phyloP scores from a whole-genome alignment of 108 stramenopile genomes.

The Discostella stelligeroides region DNA sequence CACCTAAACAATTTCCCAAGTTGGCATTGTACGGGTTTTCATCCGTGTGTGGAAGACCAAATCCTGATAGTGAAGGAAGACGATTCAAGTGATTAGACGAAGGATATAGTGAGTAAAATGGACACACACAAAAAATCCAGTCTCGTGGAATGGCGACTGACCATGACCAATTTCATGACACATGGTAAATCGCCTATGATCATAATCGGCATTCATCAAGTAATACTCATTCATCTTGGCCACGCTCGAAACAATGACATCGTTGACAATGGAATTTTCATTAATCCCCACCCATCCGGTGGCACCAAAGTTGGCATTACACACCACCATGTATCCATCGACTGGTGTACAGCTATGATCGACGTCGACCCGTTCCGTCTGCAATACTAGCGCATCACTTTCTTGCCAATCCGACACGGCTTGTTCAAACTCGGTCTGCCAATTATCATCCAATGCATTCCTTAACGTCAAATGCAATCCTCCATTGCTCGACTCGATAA shows the following conservation, averaged over 20 bases:
- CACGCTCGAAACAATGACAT: slow-evolving; percentile 54
- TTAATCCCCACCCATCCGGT: slow-evolving; percentile 84
- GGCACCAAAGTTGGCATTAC: slow-evolving; percentile 73
- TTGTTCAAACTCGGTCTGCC: slow-evolving; percentile 58
- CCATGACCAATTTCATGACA: slow-evolving; percentile 13
- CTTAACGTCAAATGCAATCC: slow-evolving; percentile 56
- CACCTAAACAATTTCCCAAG: slow-evolving; percentile 75
- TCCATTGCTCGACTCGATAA: slow-evolving; percentile 36
- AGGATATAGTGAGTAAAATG: not conserved
- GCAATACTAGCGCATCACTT: slow-evolving; percentile 58
- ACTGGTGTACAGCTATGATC: slow-evolving; percentile 40
- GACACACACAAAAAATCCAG: not conserved
- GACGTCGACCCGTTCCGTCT: slow-evolving; percentile 20
- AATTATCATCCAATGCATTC: slow-evolving; percentile 66
- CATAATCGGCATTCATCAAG: slow-evolving; percentile 55
- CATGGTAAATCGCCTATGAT: slow-evolving; percentile 32
- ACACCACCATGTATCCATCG: slow-evolving; percentile 68
- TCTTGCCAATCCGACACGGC: slow-evolving; percentile 68
- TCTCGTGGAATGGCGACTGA: not conserved
- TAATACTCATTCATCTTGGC: slow-evolving; percentile 86
- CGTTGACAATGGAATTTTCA: slow-evolving; percentile 43
- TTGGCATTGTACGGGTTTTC: slow-evolving; percentile 70
- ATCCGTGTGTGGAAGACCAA: slow-evolving; percentile 83
- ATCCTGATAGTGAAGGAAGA: slow-evolving; percentile 41
- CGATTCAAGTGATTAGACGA: not conserved